These are phyloP conservation scores for Rutidosis leptorrhynchoides DNA, from an alignment of 129 eudicot species.

Conservation along the genomic window DNA sequence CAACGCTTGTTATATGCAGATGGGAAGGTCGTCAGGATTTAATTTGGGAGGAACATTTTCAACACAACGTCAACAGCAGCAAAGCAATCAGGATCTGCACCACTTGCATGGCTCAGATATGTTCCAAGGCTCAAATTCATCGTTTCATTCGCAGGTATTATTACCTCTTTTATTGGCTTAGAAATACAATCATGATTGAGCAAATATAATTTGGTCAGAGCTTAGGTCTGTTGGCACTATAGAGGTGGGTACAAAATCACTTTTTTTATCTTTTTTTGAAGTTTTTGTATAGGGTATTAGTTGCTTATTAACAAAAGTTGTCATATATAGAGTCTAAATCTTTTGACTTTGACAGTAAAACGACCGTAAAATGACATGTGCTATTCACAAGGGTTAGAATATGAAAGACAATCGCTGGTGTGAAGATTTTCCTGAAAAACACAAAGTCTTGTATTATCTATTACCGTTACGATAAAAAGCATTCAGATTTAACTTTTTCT, in stretches of 20 bases:
- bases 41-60: slow-evolving; percentile 67
- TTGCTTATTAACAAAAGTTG: neutral
- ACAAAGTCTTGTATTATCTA: neutral
- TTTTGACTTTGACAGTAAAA: neutral
- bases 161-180: neutral
- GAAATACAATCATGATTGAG: neutral
- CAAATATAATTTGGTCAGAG: neutral
- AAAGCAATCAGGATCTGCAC: slow-evolving; percentile 67
- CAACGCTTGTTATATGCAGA: slow-evolving; percentile 32
- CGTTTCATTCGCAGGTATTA: slow-evolving; percentile 61
- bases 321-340: neutral
- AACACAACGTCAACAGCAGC: slow-evolving; percentile 81
- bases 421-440: neutral
- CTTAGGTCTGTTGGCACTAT: neutral
- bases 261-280: neutral
- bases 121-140: slow-evolving; percentile 65
- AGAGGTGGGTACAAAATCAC: neutral
- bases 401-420: neutral
- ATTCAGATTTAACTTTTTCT: neutral
- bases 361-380: too few species aligned
- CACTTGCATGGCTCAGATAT: slow-evolving; percentile 71
- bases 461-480: neutral
- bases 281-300: neutral
- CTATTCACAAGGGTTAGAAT: neutral
- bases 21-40: slow-evolving; percentile 86